A percentile compares a stretch with the other conserved stretches of the same genome.
phyloP scores from a whole-genome alignment of 2,329 filamentous ascomycete genomes.

The Paracoccidioides lutzii region DNA sequence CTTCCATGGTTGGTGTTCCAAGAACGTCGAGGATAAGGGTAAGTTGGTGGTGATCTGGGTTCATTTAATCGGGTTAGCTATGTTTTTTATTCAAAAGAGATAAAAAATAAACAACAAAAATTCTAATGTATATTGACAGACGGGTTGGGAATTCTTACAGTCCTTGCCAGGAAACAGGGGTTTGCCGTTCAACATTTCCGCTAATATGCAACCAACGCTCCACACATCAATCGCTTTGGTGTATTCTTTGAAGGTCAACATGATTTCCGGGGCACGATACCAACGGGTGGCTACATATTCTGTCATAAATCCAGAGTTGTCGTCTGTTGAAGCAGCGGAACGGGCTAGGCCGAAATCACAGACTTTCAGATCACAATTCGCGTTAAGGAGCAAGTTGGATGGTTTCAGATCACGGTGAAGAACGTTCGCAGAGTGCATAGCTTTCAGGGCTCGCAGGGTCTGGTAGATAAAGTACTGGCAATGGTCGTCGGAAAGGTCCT shows the following conservation, averaged over 20 bases:
- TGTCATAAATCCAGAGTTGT: conserved; percentile 99
- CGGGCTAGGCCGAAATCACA: conserved; percentile 95
- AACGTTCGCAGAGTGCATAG: conserved; percentile 98
- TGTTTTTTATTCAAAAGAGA: not conserved
- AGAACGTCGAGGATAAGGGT: conserved; percentile 95
- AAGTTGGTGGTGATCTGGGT: conserved; percentile 83
- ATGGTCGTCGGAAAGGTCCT: conserved; percentile 96
- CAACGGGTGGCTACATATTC: conserved; percentile 99
- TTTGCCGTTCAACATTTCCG: conserved; percentile 98
- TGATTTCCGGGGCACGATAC: conserved; percentile 98
- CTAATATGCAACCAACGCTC: conserved; percentile 96
- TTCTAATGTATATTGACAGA: not conserved
- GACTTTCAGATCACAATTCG: conserved; percentile 97
- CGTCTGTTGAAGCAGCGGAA: conserved; percentile 91
- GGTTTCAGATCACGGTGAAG: conserved; percentile 95
- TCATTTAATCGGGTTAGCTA: conserved; percentile 2
- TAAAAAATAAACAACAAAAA: not conserved
- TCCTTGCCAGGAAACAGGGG: conserved; percentile 97
- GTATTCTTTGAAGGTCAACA: conserved; percentile 99
- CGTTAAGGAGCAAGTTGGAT: conserved; percentile 90
- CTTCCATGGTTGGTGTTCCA: conserved; percentile 97
- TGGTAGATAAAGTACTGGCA: conserved; percentile 99
- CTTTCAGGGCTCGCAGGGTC: conserved; percentile 91
- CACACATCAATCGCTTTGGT: conserved; percentile 99
- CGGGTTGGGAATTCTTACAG: conserved; percentile 47